Percentiles rank a stretch among this genome's conserved stretches.
Conservation (phyloP, 345 rosid species). For the Linum lewisii region DNA sequence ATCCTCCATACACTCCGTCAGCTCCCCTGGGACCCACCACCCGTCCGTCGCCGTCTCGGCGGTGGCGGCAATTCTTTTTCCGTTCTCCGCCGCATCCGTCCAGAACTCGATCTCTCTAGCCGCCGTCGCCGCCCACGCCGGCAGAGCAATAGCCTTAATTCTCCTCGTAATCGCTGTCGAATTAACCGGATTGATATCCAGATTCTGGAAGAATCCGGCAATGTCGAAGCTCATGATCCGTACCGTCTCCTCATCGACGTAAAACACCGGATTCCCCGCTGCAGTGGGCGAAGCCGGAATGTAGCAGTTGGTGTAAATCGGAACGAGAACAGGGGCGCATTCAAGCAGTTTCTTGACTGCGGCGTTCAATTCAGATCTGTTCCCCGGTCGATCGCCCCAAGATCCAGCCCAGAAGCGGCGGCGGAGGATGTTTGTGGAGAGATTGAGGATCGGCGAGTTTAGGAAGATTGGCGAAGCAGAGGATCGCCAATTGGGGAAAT, state of each 20-base stretch:
- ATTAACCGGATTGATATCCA: constrained; percentile 18
- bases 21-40: constrained; percentile 4
- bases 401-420: constrained; percentile 61
- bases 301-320: constrained; percentile 50
- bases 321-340: constrained; percentile 56
- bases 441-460: constrained; percentile 25
- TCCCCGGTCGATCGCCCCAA: constrained; percentile 50
- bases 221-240: constrained; percentile 53
- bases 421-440: constrained; percentile 35
- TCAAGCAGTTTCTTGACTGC: constrained; percentile 19
- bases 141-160: constrained; percentile 16
- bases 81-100: constrained; percentile 70
- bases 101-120: constrained; percentile 50
- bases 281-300: constrained; percentile 41
- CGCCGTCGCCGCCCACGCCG: constrained; percentile 49
- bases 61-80: constrained; percentile 24
- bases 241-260: constrained; percentile 39
- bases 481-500: constrained; percentile 77
- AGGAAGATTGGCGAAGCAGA: constrained; percentile 49
- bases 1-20: constrained; percentile 52
- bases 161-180: background rate
- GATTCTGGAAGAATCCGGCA: constrained; percentile 42
- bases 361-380: constrained; percentile 18
- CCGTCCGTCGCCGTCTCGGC: constrained; percentile 27
- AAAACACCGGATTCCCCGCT: constrained; percentile 69